These are phyloP conservation scores for Ziziphus jujuba DNA, from an alignment of 306 rosid genomes.

Conservation along the genomic window DNA sequence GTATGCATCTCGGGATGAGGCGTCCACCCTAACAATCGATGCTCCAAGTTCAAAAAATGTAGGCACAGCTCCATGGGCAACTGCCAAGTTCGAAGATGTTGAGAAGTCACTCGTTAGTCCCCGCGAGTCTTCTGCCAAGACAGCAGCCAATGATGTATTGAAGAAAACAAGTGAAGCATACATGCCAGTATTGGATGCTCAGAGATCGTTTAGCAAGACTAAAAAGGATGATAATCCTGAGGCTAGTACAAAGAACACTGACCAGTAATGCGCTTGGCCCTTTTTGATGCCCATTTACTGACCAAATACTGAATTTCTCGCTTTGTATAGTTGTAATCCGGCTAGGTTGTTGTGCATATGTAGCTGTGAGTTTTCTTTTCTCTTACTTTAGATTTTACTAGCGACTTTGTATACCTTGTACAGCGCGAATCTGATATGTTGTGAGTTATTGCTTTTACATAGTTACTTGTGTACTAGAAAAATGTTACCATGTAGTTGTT, in stretches of 20 bases:
- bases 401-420: too few species aligned
- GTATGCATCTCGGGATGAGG: conserved; percentile 85
- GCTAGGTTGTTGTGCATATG: conserved; percentile 24
- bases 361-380: not conserved
- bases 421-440: too few species aligned
- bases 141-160: conserved; percentile 27
- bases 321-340: conserved; percentile 12
- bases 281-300: too few species aligned
- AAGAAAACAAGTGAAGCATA: conserved; percentile 57
- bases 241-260: conserved; percentile 35
- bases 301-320: too few species aligned
- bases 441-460: too few species aligned
- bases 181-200: conserved; percentile 49
- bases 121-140: conserved; percentile 56
- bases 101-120: conserved; percentile 75
- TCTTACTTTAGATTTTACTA: too few species aligned
- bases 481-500: too few species aligned
- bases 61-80: conserved; percentile 61
- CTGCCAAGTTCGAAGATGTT: conserved; percentile 66
- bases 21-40: conserved; percentile 62
- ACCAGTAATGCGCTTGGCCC: conserved; percentile 23
- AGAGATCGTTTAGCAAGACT: conserved; percentile 55
- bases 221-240: conserved; percentile 55
- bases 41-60: conserved; percentile 43
- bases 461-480: too few species aligned